Evolutionary conservation across 2,329 filamentous ascomycete species (phyloP), one percentile per base, ranked within the genome.

Genomic region (Beauveria sp.): DNA sequence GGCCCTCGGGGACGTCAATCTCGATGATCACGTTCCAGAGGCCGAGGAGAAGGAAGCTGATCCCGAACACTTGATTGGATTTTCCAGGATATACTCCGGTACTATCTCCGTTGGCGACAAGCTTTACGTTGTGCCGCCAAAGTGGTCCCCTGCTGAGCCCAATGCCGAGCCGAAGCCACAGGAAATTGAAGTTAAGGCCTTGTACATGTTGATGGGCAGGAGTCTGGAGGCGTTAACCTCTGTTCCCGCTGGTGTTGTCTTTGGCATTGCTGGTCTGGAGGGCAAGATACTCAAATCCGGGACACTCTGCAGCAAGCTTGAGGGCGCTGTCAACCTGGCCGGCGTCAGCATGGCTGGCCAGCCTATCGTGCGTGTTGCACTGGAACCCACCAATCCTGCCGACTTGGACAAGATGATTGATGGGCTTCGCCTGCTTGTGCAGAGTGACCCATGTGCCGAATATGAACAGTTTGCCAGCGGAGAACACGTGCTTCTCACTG

Each of bases 121-220:
- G 60, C 80, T 99, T 53, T 98, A 96, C 71, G 92, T 98, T 18
- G 79, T 99, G 5, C 87, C 91, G 0, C 95, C 95, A 0, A 99
- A 98, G 67, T 99, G 95, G 79, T 90, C 90, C 1, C 93, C 95
- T 0, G 88, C 88, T 2, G 81, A 87, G 55, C 89, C 91, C 1
- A 82, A 91, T 65, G 84, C 85, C 18, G 78, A 80, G 18, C 90
- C 92, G 0, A 84, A 87, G 65, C 92, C 93, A 0, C 83, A 89
- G 66, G 92, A 93, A 70, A 87, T 96, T 43, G 93, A 86, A 0
- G 86, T 99, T 56, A 93, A 87, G 18, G 90, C 90, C 2, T 79
- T 99, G 2, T 99, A 99, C 74, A 87, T 99, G 72, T 85, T 99
- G 59, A 99, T 99, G 95, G 95, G 95, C 34, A 84, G 93, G 62